These are phyloP conservation scores for Xerocomellus chrysenteron DNA, from an alignment of 768 basidiomycete genomes.

Conservation along the genomic window DNA sequence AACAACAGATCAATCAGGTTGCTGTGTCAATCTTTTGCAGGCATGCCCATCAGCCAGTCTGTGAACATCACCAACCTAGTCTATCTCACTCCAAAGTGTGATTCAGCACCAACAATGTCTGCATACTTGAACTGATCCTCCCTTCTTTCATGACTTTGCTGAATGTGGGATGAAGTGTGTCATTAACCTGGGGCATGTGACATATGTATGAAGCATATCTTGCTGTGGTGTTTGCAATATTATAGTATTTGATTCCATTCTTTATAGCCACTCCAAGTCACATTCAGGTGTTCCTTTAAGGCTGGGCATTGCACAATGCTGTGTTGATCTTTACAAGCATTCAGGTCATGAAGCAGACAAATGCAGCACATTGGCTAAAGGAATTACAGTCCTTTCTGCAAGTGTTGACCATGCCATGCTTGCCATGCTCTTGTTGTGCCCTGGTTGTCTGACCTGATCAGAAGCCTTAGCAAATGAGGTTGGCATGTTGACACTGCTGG, in stretches of 20 bases:
- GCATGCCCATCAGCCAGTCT: neutral
- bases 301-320: neutral
- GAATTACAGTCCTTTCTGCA: neutral
- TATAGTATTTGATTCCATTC: neutral
- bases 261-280: neutral
- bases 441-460: neutral
- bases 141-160: neutral
- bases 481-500: no score
- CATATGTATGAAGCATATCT: slow-evolving; percentile 17
- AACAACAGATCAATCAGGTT: neutral
- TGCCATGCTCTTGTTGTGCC: neutral
- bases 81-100: neutral
- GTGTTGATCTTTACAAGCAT: fast-evolving
- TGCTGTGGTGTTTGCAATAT: slow-evolving; percentile 1
- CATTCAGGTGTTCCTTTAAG: neutral
- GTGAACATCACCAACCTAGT: neutral
- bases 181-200: slow-evolving; percentile 2
- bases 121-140: neutral
- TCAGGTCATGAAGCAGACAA: neutral
- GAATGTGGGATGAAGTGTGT: neutral
- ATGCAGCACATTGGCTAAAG: neutral
- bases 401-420: neutral
- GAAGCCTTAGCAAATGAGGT: neutral
- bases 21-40: neutral
- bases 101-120: neutral